Conservation (phyloP, 805 yeast species). For the Starmerella floricola region DNA sequence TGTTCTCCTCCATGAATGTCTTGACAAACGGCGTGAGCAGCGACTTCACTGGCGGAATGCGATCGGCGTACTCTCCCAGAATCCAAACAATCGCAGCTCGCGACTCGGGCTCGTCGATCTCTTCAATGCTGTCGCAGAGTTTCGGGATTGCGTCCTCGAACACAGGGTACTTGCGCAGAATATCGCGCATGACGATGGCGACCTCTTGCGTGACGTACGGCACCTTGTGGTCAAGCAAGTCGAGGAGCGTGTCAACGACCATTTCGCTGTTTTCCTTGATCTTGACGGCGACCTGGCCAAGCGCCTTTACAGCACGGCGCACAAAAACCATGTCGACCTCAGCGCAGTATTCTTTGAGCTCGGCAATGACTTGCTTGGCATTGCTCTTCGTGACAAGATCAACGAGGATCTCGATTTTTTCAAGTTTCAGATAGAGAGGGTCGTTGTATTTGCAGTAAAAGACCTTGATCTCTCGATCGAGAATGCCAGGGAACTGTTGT, state of each 20-base stretch:
- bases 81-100: constrained; percentile 74
- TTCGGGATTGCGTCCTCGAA: constrained; percentile 39
- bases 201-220: constrained; percentile 72
- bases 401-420: constrained; percentile 81
- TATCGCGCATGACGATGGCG: constrained; percentile 61
- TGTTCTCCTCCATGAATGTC: constrained; percentile 51
- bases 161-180: constrained; percentile 60
- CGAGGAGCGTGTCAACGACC: constrained; percentile 58
- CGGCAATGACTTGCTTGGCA: constrained; percentile 52
- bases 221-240: constrained; percentile 45
- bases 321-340: constrained; percentile 87
- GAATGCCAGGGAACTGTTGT: constrained; percentile 73
- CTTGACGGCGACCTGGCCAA: constrained; percentile 81
- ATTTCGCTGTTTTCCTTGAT: constrained; percentile 47
- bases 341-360: constrained; percentile 75
- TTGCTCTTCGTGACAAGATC: constrained; percentile 57
- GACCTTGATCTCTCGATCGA: constrained; percentile 70
- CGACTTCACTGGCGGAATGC: constrained; percentile 35
- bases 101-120: constrained; percentile 71
- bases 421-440: constrained; percentile 85
- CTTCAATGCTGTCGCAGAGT: constrained; percentile 38
- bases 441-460: constrained; percentile 85
- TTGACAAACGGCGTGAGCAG: constrained; percentile 34
- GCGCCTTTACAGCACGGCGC: constrained; percentile 74
- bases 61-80: constrained; percentile 58